Conservation (phyloP, 2,329 filamentous ascomycete species). For the Zymoseptoria passerinii region DNA sequence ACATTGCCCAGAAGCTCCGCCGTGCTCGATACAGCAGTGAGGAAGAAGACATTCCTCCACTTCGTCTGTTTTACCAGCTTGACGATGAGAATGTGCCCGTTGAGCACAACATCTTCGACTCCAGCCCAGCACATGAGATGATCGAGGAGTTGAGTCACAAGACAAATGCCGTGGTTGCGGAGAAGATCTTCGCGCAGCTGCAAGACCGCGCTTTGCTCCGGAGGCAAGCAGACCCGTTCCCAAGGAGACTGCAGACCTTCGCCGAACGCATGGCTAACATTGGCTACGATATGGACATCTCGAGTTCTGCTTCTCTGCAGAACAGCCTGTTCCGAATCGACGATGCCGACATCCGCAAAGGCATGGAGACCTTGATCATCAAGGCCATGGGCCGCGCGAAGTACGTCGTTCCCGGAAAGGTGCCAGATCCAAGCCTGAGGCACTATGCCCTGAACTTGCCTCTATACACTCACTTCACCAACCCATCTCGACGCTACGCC, state of each 20-base stretch:
- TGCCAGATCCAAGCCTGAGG: constrained; percentile 65
- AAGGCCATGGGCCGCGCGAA: constrained; percentile 96
- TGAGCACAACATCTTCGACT: constrained; percentile 92
- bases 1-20: constrained; percentile 81
- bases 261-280: constrained; percentile 87
- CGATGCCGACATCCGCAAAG: constrained; percentile 82
- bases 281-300: constrained; percentile 80
- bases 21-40: constrained; percentile 71
- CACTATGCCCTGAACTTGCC: constrained; percentile 92
- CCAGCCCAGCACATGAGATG: constrained; percentile 78
- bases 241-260: constrained; percentile 81
- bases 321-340: constrained; percentile 92
- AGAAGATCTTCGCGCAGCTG: constrained; percentile 68
- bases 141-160: constrained; percentile 94
- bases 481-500: constrained; percentile 86
- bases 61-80: constrained; percentile 84
- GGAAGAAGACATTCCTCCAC: constrained; percentile 70
- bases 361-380: constrained; percentile 90
- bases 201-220: constrained; percentile 91
- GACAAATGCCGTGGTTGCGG: constrained; percentile 80
- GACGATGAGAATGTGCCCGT: constrained; percentile 98
- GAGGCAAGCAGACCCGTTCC: constrained; percentile 75
- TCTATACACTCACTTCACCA: constrained; percentile 95
- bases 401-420: constrained; percentile 81
- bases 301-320: constrained; percentile 83